Conservation (phyloP, 129 eudicot species). For the sunflower (Helianthus annuus) region HanXRQr2.0-SUNRISE NC_035446.2:173327291-173327790, state of each 20-base stretch:
- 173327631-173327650: no score
- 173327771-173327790: no score
- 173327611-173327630: no score
- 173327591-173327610: no score
- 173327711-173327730: no score
- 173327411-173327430: neutral
- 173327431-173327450: neutral
- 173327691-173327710: no score
- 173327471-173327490: conserved; percentile 19
- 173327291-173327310: conserved; percentile 80
- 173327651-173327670: no score
- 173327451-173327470: neutral
- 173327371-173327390: conserved; percentile 58
- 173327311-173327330: conserved; percentile 83
- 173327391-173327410: conserved; percentile 4
- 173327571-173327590: no score
- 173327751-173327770: no score
- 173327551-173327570: no score
- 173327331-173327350: conserved; percentile 70
- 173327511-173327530: conserved; percentile 18
- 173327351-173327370: conserved; percentile 94
- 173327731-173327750: no score
- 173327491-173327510: neutral
- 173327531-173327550: neutral
- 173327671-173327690: no score